phyloP scores from a whole-genome alignment of 1,284 basidiomycete genomes.

The Puccinia triticina region DNA sequence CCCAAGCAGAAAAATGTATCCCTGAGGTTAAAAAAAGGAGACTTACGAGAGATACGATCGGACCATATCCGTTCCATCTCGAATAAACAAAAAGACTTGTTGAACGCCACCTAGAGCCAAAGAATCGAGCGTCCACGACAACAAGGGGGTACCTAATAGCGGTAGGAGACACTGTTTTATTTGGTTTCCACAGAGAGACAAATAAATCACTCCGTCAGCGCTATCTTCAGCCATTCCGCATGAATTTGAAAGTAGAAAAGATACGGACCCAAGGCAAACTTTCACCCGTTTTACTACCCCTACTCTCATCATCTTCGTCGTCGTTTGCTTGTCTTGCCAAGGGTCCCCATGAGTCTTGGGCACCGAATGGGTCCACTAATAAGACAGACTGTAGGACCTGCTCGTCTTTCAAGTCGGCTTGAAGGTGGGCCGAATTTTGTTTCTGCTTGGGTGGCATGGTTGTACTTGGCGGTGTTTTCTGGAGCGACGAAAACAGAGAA shows the following conservation, averaged over 20 bases:
- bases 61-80: slow-evolving; percentile 80
- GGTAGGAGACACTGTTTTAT: slow-evolving; percentile 78
- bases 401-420: slow-evolving; percentile 42
- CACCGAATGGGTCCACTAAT: slow-evolving; percentile 40
- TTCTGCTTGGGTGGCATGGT: slow-evolving; percentile 45
- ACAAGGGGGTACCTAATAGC: slow-evolving; percentile 85
- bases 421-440: neutral
- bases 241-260: neutral
- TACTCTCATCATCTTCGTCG: slow-evolving; percentile 27
- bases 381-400: slow-evolving; percentile 38
- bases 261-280: slow-evolving; percentile 32
- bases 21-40: neutral
- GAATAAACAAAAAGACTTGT: slow-evolving; percentile 89
- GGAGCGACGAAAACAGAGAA: no score
- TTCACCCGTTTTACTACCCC: neutral
- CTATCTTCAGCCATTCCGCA: neutral
- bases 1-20: neutral
- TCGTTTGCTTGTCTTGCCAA: slow-evolving; percentile 33
- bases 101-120: slow-evolving; percentile 88
- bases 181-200: neutral
- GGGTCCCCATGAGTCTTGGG: slow-evolving; percentile 44
- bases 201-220: neutral
- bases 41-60: slow-evolving; percentile 77
- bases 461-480: neutral
- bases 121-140: slow-evolving; percentile 95